Conservation (phyloP, 306 rosid species). For the Prunus campanulata region DNA sequence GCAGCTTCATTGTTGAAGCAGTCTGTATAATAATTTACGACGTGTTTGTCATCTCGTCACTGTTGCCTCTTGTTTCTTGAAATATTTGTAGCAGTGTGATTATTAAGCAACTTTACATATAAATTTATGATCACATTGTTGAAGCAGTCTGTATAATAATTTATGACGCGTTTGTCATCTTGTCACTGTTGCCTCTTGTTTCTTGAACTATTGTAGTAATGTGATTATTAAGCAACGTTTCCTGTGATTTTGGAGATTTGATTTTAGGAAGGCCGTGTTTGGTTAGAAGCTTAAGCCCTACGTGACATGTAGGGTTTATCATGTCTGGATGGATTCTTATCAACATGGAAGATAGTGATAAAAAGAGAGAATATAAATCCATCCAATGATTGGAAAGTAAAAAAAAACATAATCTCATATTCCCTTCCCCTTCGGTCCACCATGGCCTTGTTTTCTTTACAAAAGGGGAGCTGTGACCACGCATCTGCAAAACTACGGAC, state of each 20-base stretch:
- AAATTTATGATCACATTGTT: no score
- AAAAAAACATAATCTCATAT: slow-evolving; percentile 24
- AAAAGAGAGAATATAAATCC: slow-evolving; percentile 36
- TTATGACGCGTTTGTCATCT: background rate
- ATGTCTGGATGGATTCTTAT: slow-evolving; percentile 50
- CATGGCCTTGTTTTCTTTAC: slow-evolving; percentile 37
- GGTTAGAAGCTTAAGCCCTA: background rate
- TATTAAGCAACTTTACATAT: background rate
- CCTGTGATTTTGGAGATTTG: background rate
- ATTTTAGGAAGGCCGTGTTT: background rate
- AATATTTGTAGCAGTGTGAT: background rate
- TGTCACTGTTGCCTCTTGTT: background rate
- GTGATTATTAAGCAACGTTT: background rate
- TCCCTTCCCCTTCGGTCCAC: slow-evolving; percentile 29
- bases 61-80: background rate
- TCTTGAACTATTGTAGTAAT: background rate
- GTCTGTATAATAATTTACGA: background rate
- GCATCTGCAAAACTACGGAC: slow-evolving; percentile 29
- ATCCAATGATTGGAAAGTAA: slow-evolving; percentile 18
- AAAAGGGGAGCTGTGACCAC: slow-evolving; percentile 40
- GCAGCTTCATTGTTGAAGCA: background rate
- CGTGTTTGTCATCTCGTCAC: background rate
- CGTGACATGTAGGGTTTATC: slow-evolving; percentile 28
- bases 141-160: background rate
- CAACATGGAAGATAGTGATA: slow-evolving; percentile 27